Evolutionary conservation across 2,329 filamentous ascomycete species (phyloP).

Genomic region (Diaporthe velutina): DNA sequence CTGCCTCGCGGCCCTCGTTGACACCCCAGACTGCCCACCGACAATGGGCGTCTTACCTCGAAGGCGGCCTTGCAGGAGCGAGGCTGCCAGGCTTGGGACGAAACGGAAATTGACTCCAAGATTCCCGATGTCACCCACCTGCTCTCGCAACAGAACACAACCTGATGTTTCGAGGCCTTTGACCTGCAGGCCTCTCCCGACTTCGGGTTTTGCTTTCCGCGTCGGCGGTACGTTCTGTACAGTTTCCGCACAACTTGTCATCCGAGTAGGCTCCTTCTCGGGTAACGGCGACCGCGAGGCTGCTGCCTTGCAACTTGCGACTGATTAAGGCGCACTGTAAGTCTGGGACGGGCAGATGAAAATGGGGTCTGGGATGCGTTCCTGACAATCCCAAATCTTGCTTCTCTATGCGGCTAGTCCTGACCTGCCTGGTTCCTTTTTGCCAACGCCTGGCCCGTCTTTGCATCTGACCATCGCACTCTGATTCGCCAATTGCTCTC

Average conservation of each 20-base stretch:
- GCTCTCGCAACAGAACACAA: neutral
- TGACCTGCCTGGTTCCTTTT: neutral
- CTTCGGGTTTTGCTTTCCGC: neutral
- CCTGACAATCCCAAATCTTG: slow-evolving; percentile 16
- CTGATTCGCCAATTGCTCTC: slow-evolving; percentile 24
- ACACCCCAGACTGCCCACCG: slow-evolving; percentile 19
- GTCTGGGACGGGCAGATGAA: neutral
- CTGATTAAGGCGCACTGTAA: neutral
- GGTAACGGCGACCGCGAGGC: neutral
- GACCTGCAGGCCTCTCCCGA: neutral
- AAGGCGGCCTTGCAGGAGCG: slow-evolving; percentile 2
- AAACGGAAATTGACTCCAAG: slow-evolving; percentile 21
- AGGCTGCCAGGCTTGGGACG: slow-evolving; percentile 25
- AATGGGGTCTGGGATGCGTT: neutral
- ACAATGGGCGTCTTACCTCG: neutral
- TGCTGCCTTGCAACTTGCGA: neutral
- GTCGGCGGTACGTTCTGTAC: neutral
- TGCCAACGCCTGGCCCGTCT: neutral
- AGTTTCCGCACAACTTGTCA: neutral
- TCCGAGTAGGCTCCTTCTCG: neutral
- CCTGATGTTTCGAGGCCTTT: neutral
- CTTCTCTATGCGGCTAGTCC: slow-evolving; percentile 10
- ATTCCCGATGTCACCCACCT: slow-evolving; percentile 7
- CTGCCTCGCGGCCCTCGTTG: slow-evolving; percentile 22
- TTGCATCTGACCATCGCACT: neutral